Conservation (phyloP, 805 yeast species). For the Cyberlindnera bimundalis region DNA sequence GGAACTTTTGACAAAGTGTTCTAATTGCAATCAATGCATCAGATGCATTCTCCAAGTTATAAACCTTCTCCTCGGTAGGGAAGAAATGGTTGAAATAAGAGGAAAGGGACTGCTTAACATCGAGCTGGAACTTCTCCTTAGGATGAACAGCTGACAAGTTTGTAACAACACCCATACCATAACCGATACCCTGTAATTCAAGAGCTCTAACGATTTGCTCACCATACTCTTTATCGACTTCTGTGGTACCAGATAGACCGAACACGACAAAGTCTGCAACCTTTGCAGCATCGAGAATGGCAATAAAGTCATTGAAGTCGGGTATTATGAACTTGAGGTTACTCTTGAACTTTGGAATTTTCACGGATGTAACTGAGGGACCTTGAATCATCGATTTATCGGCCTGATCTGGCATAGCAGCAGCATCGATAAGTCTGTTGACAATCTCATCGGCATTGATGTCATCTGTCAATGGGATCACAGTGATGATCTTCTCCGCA, state of each 20-base stretch:
- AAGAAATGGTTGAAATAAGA: slow-evolving; percentile 72
- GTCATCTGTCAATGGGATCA: slow-evolving; percentile 77
- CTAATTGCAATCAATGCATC: slow-evolving; percentile 77
- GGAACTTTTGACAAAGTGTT: slow-evolving; percentile 78
- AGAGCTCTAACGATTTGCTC: slow-evolving; percentile 88
- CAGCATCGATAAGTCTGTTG: slow-evolving; percentile 42
- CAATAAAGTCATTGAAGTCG: slow-evolving; percentile 58
- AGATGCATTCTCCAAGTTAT: slow-evolving; percentile 58
- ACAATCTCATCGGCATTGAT: slow-evolving; percentile 54
- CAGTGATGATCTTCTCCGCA: slow-evolving; percentile 78
- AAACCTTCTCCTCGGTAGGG: slow-evolving; percentile 77
- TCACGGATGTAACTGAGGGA: slow-evolving; percentile 51
- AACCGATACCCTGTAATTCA: slow-evolving; percentile 88
- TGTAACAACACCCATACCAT: slow-evolving; percentile 74
- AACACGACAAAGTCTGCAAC: slow-evolving; percentile 86
- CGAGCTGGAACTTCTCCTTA: slow-evolving; percentile 73
- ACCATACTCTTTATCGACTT: slow-evolving; percentile 75
- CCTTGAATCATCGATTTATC: slow-evolving; percentile 32
- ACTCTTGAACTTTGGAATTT: slow-evolving; percentile 66
- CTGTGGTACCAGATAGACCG: slow-evolving; percentile 83
- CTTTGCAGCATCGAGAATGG: slow-evolving; percentile 81
- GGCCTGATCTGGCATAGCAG: slow-evolving; percentile 31
- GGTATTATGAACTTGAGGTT: slow-evolving; percentile 72
- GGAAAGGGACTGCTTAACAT: slow-evolving; percentile 58
- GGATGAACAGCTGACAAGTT: slow-evolving; percentile 65